These are phyloP conservation scores for Camellia lanceoleosa DNA, from an alignment of 148 eudicot genomes.

Conservation along the genomic window DNA sequence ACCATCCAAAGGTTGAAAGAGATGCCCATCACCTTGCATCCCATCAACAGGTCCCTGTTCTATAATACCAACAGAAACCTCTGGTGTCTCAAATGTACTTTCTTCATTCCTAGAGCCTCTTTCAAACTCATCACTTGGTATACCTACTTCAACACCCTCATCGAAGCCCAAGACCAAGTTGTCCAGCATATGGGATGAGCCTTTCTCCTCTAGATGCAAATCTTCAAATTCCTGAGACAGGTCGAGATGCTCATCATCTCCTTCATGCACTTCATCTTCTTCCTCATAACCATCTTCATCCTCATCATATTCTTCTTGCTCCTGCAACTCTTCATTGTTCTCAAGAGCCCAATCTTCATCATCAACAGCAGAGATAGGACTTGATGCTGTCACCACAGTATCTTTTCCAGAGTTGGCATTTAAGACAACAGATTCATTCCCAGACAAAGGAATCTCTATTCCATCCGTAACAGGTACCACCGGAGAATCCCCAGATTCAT, in stretches of 20 bases:
- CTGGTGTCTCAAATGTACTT: slow-evolving; percentile 31
- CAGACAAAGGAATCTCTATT: slow-evolving; percentile 32
- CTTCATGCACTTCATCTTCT: slow-evolving; percentile 81
- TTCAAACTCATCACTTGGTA: slow-evolving; percentile 75
- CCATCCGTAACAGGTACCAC: slow-evolving; percentile 40
- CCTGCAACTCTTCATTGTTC: slow-evolving; percentile 58
- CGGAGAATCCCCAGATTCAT: slow-evolving; percentile 69
- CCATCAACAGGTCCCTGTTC: slow-evolving; percentile 37
- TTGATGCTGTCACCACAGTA: slow-evolving; percentile 26
- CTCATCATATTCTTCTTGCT: slow-evolving; percentile 91
- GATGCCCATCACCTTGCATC: slow-evolving; percentile 31
- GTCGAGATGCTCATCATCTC: slow-evolving; percentile 51
- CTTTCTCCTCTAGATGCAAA: slow-evolving; percentile 51
- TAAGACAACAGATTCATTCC: slow-evolving; percentile 32
- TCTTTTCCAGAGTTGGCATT: slow-evolving; percentile 35
- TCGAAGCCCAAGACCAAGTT: slow-evolving; percentile 90
- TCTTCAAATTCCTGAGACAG: slow-evolving; percentile 62
- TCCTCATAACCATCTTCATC: slow-evolving; percentile 75
- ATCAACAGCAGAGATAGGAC: slow-evolving; percentile 56
- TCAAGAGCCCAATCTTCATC: slow-evolving; percentile 87
- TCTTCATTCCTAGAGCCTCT: slow-evolving; percentile 43
- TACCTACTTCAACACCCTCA: slow-evolving; percentile 83
- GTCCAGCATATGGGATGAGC: slow-evolving; percentile 43
- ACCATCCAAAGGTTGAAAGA: slow-evolving; percentile 28
- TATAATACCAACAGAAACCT: slow-evolving; percentile 31